phyloP scores from a whole-genome alignment of 2,329 filamentous ascomycete genomes.

The Geosmithia putterillii region DNA sequence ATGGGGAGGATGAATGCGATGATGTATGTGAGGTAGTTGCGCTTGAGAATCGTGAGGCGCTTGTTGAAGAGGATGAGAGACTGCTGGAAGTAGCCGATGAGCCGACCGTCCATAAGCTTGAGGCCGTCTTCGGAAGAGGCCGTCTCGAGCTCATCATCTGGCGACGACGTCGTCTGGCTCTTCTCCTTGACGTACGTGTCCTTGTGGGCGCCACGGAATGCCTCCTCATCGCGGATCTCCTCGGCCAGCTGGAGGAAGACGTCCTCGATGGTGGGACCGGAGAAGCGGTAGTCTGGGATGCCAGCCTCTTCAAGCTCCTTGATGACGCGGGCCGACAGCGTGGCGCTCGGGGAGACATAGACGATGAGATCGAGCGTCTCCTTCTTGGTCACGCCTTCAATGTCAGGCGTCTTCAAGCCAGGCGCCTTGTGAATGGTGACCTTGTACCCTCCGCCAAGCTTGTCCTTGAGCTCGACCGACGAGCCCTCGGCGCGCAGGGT shows the following conservation, averaged over 20 bases:
- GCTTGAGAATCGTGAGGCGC: conserved; percentile 61
- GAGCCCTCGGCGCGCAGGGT: conserved; percentile 71
- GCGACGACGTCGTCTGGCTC: conserved; percentile 2
- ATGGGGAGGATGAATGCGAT: conserved; percentile 69
- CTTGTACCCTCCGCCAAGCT: conserved; percentile 71
- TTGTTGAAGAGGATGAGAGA: conserved; percentile 66
- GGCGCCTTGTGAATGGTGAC: conserved; percentile 58
- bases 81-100: conserved; percentile 59
- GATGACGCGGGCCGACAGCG: conserved; percentile 60
- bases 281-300: conserved; percentile 70
- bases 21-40: conserved; percentile 66
- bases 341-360: conserved; percentile 59
- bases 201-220: conserved; percentile 12
- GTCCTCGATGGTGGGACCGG: conserved; percentile 83
- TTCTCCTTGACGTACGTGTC: conserved; percentile 9
- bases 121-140: conserved; percentile 18
- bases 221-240: conserved; percentile 51
- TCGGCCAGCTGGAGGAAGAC: conserved; percentile 81
- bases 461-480: conserved; percentile 74
- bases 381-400: conserved; percentile 45
- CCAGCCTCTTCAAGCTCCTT: conserved; percentile 52
- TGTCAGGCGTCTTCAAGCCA: conserved; percentile 32
- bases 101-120: conserved; percentile 54
- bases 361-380: conserved; percentile 57
- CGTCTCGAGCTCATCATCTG: conserved; percentile 9